These are phyloP conservation scores for Calonectria crousiana DNA, from an alignment of 2,329 filamentous ascomycete genomes.

Conservation along the genomic window DNA sequence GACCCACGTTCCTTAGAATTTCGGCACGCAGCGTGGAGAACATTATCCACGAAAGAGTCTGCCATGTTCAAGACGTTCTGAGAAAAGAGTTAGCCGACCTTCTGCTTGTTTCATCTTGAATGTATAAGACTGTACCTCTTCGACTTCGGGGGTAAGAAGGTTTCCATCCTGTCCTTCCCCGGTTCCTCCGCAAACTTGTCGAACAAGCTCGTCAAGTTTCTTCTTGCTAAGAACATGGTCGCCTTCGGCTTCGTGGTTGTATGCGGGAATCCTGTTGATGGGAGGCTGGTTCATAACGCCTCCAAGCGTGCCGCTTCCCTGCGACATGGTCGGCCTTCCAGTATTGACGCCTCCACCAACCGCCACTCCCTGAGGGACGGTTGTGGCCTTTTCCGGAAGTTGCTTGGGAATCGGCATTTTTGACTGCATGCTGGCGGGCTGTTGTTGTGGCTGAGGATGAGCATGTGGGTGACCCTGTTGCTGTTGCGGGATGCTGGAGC, in stretches of 20 bases:
- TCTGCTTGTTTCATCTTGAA: not conserved
- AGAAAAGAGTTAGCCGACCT: slow-evolving; percentile 32
- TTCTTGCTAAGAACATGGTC: slow-evolving; percentile 97
- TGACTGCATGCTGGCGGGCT: slow-evolving; percentile 57
- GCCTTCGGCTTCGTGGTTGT: slow-evolving; percentile 90
- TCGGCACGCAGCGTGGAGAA: slow-evolving; percentile 87
- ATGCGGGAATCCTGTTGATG: slow-evolving; percentile 83
- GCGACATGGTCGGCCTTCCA: slow-evolving; percentile 85
- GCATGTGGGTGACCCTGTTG: slow-evolving; percentile 59
- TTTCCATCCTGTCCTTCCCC: slow-evolving; percentile 80
- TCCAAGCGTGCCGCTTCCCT: slow-evolving; percentile 80
- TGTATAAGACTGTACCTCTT: slow-evolving; percentile 77
- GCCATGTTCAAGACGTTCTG: slow-evolving; percentile 90
- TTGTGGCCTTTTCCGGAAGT: slow-evolving; percentile 75
- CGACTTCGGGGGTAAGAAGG: slow-evolving; percentile 88
- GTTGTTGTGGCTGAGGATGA: slow-evolving; percentile 59
- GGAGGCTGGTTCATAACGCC: slow-evolving; percentile 91
- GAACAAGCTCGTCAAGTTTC: slow-evolving; percentile 94
- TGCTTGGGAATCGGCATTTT: slow-evolving; percentile 89
- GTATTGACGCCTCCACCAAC: slow-evolving; percentile 72
- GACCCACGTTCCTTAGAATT: slow-evolving; percentile 94
- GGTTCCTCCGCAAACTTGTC: slow-evolving; percentile 89
- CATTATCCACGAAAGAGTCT: slow-evolving; percentile 94
- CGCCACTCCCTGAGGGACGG: slow-evolving; percentile 78
- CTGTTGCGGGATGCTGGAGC: slow-evolving; percentile 45